These are phyloP conservation scores for Gentiana straminea DNA, from an alignment of 257 asterid genomes.

Conservation along the genomic window DNA sequence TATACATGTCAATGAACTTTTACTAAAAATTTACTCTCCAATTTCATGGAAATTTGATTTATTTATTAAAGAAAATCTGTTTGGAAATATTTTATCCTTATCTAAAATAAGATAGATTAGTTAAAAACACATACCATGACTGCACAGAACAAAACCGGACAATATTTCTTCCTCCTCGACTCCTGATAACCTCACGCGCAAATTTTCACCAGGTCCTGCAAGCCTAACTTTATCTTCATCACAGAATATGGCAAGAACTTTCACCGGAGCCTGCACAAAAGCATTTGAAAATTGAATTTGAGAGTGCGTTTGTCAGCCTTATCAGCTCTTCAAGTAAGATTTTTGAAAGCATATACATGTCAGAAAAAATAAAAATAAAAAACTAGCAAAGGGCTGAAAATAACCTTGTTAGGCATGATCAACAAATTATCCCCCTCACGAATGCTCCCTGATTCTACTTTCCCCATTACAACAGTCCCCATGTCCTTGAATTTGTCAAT, in stretches of 20 bases:
- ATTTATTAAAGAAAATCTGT: neutral
- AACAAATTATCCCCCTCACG: slow-evolving; percentile 73
- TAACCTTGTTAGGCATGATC: slow-evolving; percentile 94
- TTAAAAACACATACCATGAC: slow-evolving; percentile 40
- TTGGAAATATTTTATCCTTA: too few relatives aligned
- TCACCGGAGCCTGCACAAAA: slow-evolving; percentile 51
- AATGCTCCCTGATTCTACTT: slow-evolving; percentile 84
- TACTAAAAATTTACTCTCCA: neutral
- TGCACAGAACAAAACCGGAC: slow-evolving; percentile 62
- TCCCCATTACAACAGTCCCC: slow-evolving; percentile 99
- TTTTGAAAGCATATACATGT: too few relatives aligned
- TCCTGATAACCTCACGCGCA: slow-evolving; percentile 84
- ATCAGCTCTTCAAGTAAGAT: neutral
- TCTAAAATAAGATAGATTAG: neutral
- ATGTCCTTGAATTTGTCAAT: slow-evolving; percentile 85
- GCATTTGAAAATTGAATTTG: slow-evolving; percentile 4
- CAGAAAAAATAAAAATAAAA: neutral
- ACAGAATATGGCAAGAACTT: slow-evolving; percentile 55
- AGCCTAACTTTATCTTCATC: slow-evolving; percentile 67
- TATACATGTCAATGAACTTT: neutral
- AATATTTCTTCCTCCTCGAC: slow-evolving; percentile 78
- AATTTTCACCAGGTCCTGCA: slow-evolving; percentile 93
- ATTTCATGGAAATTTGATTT: neutral
- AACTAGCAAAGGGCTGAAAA: neutral
- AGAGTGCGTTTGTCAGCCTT: neutral